phyloP scores from a whole-genome alignment of 371 early-diverging fungal species.

The Dichotomocladium elegans region DNA sequence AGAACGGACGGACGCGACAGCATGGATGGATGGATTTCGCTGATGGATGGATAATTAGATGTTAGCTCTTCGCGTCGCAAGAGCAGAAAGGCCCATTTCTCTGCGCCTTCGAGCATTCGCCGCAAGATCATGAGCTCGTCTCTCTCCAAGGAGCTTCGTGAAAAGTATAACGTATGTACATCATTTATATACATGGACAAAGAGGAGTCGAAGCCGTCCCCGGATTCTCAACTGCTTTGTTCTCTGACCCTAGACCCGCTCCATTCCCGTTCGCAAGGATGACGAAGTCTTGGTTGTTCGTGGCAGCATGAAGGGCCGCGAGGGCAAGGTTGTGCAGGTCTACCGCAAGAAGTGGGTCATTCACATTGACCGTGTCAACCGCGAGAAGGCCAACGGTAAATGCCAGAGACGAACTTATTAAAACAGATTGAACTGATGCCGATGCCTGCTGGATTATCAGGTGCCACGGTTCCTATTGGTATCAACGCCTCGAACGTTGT shows the following conservation, averaged over 20 bases:
- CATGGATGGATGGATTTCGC: slow-evolving; percentile 19
- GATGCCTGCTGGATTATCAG: background rate
- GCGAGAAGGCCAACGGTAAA: slow-evolving; percentile 91
- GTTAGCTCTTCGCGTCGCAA: slow-evolving; percentile 94
- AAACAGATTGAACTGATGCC: background rate
- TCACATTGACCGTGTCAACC: slow-evolving; percentile 93
- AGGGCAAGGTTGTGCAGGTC: slow-evolving; percentile 93
- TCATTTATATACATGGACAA: background rate
- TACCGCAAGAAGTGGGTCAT: slow-evolving; percentile 98
- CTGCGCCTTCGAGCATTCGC: slow-evolving; percentile 90
- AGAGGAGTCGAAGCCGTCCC: background rate
- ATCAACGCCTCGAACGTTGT: slow-evolving; percentile 98
- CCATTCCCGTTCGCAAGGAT: slow-evolving; percentile 95
- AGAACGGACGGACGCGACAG: background rate
- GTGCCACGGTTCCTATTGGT: slow-evolving; percentile 87
- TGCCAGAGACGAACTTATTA: background rate
- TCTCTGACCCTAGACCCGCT: slow-evolving; percentile 65
- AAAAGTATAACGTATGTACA: slow-evolving; percentile 86
- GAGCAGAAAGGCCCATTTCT: slow-evolving; percentile 97
- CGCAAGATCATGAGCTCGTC: slow-evolving; percentile 94
- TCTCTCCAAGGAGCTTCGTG: slow-evolving; percentile 96
- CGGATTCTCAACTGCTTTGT: background rate
- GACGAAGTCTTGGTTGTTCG: slow-evolving; percentile 96
- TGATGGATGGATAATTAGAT: slow-evolving; percentile 35
- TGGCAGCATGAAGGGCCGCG: slow-evolving; percentile 94